A percentile compares a stretch with the other conserved stretches of the same genome.
Conservation (phyloP, 2,329 filamentous ascomycete genomes). For the Zelopaecilomyces penicillatus region DNA sequence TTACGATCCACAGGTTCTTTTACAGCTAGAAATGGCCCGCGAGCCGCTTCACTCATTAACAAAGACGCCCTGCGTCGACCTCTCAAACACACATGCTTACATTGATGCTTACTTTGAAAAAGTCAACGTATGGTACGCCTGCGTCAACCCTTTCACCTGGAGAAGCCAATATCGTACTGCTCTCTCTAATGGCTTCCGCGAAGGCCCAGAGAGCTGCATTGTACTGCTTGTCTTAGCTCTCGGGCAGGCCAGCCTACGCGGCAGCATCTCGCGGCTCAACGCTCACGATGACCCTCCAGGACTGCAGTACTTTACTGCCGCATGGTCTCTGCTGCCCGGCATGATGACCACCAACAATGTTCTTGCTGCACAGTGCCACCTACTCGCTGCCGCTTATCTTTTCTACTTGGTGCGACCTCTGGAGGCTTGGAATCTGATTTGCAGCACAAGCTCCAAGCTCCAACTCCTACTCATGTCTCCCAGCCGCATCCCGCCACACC, state of each 20-base stretch:
- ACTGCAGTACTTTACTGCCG: conserved; percentile 70
- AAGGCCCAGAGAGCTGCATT: conserved; percentile 75
- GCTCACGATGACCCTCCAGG: conserved; percentile 65
- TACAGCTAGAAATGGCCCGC: conserved; percentile 73
- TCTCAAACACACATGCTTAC: conserved; percentile 66
- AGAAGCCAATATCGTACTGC: conserved; percentile 66
- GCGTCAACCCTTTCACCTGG: conserved; percentile 78
- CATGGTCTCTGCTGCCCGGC: conserved; percentile 67
- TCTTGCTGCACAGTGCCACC: conserved; percentile 69
- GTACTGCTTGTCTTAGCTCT: conserved; percentile 70
- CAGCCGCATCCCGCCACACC: conserved; percentile 58
- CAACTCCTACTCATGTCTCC: conserved; percentile 70
- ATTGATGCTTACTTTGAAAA: conserved; percentile 73
- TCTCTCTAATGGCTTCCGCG: conserved; percentile 65
- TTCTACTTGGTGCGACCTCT: conserved; percentile 76
- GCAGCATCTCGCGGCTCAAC: conserved; percentile 66
- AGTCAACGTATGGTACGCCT: conserved; percentile 80
- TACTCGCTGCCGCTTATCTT: conserved; percentile 72
- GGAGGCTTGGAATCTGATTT: conserved; percentile 75
- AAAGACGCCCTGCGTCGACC: conserved; percentile 57
- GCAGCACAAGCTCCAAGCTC: conserved; percentile 72
- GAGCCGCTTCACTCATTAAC: conserved; percentile 63
- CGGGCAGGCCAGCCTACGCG: conserved; percentile 65
- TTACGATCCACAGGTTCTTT: conserved; percentile 72
- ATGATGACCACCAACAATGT: conserved; percentile 76